Evolutionary conservation across 2,329 filamentous ascomycete genomes (phyloP).

Genomic region (Pseudogymnoascus sp.): DNA sequence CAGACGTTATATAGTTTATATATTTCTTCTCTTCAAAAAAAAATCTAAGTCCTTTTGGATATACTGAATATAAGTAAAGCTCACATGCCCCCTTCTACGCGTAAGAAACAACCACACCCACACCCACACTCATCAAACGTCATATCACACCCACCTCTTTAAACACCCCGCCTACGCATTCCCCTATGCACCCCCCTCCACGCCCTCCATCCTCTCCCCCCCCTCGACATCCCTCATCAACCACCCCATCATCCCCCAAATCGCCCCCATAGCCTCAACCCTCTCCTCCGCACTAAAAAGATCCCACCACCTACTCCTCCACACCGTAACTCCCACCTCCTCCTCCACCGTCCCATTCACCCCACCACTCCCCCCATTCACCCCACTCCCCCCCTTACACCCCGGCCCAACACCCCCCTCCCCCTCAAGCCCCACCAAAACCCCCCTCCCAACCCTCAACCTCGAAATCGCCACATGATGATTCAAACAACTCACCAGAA

Average conservation of each 20-base stretch:
- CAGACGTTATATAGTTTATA: background rate
- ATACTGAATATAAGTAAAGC: background rate
- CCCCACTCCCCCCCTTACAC: background rate
- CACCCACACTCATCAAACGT: background rate
- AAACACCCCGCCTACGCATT: background rate
- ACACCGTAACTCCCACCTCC: constrained; percentile 39
- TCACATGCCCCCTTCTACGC: background rate
- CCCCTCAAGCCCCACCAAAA: constrained; percentile 47
- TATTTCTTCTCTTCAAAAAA: background rate
- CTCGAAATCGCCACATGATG: constrained; percentile 52
- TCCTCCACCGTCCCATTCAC: constrained; percentile 32
- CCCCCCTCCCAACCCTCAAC: constrained; percentile 45
- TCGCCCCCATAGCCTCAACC: constrained; percentile 44
- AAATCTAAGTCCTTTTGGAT: background rate
- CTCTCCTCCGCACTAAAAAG: constrained; percentile 46
- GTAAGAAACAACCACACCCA: background rate
- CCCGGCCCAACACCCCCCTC: constrained; percentile 15
- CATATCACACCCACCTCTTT: background rate
- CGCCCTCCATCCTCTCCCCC: background rate
- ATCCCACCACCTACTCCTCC: constrained; percentile 54
- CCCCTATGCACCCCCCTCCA: background rate
- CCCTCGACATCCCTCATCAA: background rate
- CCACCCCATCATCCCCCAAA: constrained; percentile 52
- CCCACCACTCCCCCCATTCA: constrained; percentile 18
- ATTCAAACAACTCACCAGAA: constrained; percentile 51